Evolutionary conservation across 2,329 filamentous ascomycete genomes (phyloP).

Genomic region (Beauveria medogensis): DNA sequence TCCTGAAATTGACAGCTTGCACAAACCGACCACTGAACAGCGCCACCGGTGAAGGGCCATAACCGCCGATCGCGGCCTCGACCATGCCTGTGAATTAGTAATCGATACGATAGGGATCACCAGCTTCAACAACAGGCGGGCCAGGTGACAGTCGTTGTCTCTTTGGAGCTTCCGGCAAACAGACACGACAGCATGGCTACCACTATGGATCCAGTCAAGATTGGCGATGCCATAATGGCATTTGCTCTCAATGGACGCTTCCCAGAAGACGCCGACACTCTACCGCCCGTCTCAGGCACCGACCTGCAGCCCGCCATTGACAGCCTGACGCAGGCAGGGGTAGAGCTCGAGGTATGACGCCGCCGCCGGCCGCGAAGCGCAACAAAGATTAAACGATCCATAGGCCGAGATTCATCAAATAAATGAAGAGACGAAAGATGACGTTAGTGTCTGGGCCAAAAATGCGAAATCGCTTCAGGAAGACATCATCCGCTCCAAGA

Average conservation of each 20-base stretch:
- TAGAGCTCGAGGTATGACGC: constrained; percentile 31
- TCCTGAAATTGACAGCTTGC: constrained; percentile 8
- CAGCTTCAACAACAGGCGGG: no score
- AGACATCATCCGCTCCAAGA: constrained; percentile 74
- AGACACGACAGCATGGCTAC: constrained; percentile 21
- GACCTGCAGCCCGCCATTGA: constrained; percentile 32
- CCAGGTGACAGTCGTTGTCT: not conserved
- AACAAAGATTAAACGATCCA: not conserved
- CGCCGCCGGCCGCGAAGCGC: not conserved
- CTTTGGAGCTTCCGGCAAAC: not conserved
- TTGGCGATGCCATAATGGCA: constrained; percentile 32
- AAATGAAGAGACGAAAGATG: constrained; percentile 67
- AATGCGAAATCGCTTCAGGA: constrained; percentile 78
- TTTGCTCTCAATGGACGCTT: constrained; percentile 34
- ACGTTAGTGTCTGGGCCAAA: constrained; percentile 78
- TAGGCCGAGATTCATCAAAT: constrained; percentile 61
- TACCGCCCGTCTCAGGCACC: constrained; percentile 29
- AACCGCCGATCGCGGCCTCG: not conserved
- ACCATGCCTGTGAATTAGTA: not conserved
- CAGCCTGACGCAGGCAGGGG: constrained; percentile 28
- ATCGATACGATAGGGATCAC: not conserved
- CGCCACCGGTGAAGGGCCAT: not conserved
- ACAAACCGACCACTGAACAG: not conserved
- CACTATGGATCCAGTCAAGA: constrained; percentile 21
- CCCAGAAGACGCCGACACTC: constrained; percentile 29